phyloP scores from a whole-genome alignment of 306 rosid genomes.

The Potentilla sterilis region DNA sequence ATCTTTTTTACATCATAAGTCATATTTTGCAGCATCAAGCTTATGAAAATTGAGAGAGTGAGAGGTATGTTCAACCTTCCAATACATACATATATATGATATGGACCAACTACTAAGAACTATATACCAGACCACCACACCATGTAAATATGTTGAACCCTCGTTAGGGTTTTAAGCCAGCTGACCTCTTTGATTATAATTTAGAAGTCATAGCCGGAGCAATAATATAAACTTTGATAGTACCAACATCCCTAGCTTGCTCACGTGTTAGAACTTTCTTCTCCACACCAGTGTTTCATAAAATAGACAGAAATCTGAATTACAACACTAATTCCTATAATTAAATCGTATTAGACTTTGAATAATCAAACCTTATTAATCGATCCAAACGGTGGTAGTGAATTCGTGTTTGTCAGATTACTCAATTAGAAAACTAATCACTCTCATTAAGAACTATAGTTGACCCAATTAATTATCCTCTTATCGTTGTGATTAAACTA shows the following conservation, averaged over 20 bases:
- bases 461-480: slow-evolving; percentile 2
- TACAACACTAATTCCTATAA: not conserved
- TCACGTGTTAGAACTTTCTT: slow-evolving; percentile 9
- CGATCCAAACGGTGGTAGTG: slow-evolving; percentile 3
- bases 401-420: slow-evolving; percentile 5
- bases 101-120: not conserved
- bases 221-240: not conserved
- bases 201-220: not conserved
- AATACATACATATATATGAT: not conserved
- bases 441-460: not conserved
- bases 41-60: not conserved
- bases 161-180: not conserved
- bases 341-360: not conserved
- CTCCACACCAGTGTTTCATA: not conserved
- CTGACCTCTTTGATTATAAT: not conserved
- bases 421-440: not conserved
- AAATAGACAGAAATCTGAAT: not conserved
- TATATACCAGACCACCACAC: not conserved
- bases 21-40: not conserved
- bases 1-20: not conserved
- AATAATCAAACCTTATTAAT: not conserved
- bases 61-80: not conserved
- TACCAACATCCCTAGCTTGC: not conserved
- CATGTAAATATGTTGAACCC: not conserved
- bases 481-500: not conserved